These are phyloP conservation scores for Cryphonectria radicalis DNA, from an alignment of 2,329 filamentous ascomycete species.

Conservation along the genomic window DNA sequence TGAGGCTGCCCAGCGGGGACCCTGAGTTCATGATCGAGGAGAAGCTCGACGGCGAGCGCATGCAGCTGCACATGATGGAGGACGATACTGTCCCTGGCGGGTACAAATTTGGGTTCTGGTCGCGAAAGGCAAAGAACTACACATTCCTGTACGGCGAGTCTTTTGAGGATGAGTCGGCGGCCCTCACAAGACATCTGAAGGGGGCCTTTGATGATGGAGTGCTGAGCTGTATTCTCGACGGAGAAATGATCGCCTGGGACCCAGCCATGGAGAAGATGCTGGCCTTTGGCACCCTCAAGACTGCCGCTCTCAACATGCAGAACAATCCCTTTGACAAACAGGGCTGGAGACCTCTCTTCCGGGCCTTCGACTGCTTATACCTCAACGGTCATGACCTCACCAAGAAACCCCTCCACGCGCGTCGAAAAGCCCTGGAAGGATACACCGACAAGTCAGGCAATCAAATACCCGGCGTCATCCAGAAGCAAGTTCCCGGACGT, in stretches of 20 bases:
- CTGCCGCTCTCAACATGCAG: slow-evolving; percentile 80
- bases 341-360: slow-evolving; percentile 76
- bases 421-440: slow-evolving; percentile 61
- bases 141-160: slow-evolving; percentile 88
- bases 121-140: slow-evolving; percentile 93
- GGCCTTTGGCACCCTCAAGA: slow-evolving; percentile 91
- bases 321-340: slow-evolving; percentile 68
- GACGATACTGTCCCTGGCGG: slow-evolving; percentile 72
- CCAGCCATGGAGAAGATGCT: slow-evolving; percentile 82
- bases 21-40: slow-evolving; percentile 95
- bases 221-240: slow-evolving; percentile 87
- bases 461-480: slow-evolving; percentile 68
- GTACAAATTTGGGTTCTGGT: slow-evolving; percentile 84
- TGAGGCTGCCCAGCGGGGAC: slow-evolving; percentile 70
- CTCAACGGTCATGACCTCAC: slow-evolving; percentile 83
- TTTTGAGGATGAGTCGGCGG: slow-evolving; percentile 73
- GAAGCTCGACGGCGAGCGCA: slow-evolving; percentile 94
- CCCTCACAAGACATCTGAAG: slow-evolving; percentile 79
- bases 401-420: slow-evolving; percentile 80
- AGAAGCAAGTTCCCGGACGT: slow-evolving; percentile 67
- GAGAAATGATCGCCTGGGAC: slow-evolving; percentile 99
- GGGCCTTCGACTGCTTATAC: slow-evolving; percentile 89
- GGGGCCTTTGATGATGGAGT: slow-evolving; percentile 79
- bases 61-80: slow-evolving; percentile 90
- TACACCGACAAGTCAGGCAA: background rate